Evolutionary conservation across 306 rosid species (phyloP), one percentile per base, ranked within the genome.

Genomic region (Arachis stenosperma): DNA sequence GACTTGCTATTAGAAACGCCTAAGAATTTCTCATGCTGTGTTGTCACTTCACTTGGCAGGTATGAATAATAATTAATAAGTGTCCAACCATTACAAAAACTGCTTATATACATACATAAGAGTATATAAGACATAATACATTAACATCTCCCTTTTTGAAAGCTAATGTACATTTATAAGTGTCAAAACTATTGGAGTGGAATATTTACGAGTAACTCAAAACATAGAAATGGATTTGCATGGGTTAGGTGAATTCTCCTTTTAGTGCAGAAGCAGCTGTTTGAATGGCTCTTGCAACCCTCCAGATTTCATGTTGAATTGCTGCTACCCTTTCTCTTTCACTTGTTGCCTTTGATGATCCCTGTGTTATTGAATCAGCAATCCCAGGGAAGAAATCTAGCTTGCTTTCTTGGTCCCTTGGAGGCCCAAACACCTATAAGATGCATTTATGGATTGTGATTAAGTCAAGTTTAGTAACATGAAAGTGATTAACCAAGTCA

Each of bases 221-320:
- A 39, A 47, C 41, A 22, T 60, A 46, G 59, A 48, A n/a, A 54
- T 30, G 15, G 57, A 52, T 62, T 63, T 43, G 0, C 69, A 69
- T 42, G 11, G 44, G 15, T 86, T 82, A 93, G 48, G 81, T 69
- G 67, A 94, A 73, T 40, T 85, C 90, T 73, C 98, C 98, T 75
- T 71, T 81, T 57, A 94, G 88, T 53, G 87, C 90, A 54, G 74
- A 77, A 69, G 96, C 79, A 64, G 97, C 97, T 78, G 95, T 86
- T 65, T 71, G 81, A 55, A 94, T 88, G 71, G 97, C 95, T 85
- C 98, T 84, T 29, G 86, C 81, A 74, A 85, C 91, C 86, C 94
- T 91, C 98, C 98, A 94, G 10, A 94, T 73, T 81, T 94, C 98
- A 66, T 91, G 98, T 76, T 81, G 86, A 80, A 91, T 80, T 42